These are phyloP conservation scores for Adansonia rubrostipa DNA, from an alignment of 441 rosid species.

Conservation along the genomic window DNA sequence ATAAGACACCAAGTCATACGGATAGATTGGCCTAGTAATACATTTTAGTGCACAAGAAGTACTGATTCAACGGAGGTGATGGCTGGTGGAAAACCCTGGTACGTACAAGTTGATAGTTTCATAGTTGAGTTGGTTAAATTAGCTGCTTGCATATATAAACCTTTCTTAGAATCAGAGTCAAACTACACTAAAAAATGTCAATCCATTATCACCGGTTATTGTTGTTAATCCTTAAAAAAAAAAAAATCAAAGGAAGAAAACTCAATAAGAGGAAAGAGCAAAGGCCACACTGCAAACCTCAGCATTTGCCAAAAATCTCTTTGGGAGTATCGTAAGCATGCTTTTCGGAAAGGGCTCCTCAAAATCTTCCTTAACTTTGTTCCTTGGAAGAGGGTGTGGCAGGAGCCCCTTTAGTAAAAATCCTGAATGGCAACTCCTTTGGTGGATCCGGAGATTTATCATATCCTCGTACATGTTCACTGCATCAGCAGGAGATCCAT, in stretches of 20 bases:
- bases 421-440: conserved; percentile 87
- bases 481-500: conserved; percentile 94
- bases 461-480: conserved; percentile 97
- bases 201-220: neutral
- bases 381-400: conserved; percentile 90
- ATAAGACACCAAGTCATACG: conserved; percentile 10
- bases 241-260: neutral
- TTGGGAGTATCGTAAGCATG: conserved; percentile 94
- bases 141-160: conserved; percentile 9
- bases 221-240: neutral
- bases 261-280: neutral
- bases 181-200: neutral
- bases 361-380: conserved; percentile 89
- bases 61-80: neutral
- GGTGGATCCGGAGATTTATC: conserved; percentile 96
- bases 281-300: conserved; percentile 38
- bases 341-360: conserved; percentile 91
- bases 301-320: conserved; percentile 80
- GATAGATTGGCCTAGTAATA: neutral
- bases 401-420: conserved; percentile 82
- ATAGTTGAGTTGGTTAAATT: neutral
- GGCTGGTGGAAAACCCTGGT: neutral
- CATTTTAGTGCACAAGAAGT: neutral
- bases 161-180: neutral
- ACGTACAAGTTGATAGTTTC: conserved; percentile 4